Conservation (phyloP, 2,329 filamentous ascomycete genomes). For the Fusarium setosum region DNA sequence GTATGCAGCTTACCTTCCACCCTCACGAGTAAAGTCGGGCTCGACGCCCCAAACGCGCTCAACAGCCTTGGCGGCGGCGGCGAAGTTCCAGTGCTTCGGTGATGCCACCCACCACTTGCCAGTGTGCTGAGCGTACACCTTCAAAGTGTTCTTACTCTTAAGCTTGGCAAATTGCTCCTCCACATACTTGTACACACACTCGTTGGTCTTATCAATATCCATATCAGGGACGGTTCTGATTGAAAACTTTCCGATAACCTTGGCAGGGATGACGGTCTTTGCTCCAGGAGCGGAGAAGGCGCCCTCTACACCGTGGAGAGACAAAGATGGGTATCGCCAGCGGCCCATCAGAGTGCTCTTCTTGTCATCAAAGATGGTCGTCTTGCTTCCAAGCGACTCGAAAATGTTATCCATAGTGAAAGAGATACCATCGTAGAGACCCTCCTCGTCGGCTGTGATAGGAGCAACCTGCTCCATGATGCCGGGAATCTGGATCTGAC, state of each 20-base stretch:
- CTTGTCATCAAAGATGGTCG: conserved; percentile 88
- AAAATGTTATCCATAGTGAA: conserved; percentile 98
- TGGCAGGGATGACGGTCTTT: conserved; percentile 98
- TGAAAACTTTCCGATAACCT: conserved; percentile 98
- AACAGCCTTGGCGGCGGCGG: conserved; percentile 93
- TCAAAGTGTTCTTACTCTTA: conserved; percentile 90
- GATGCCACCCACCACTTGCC: conserved; percentile 99
- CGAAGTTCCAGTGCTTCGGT: conserved; percentile 99
- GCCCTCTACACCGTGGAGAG: conserved; percentile 93
- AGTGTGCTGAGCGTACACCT: conserved; percentile 84
- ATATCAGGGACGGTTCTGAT: conserved; percentile 98
- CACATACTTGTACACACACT: conserved; percentile 84
- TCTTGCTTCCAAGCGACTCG: conserved; percentile 90
- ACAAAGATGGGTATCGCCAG: conserved; percentile 95
- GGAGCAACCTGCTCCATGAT: conserved; percentile 94
- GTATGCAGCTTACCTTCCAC: conserved; percentile 75
- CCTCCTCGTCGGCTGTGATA: conserved; percentile 85
- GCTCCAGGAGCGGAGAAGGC: conserved; percentile 93
- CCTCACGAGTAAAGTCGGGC: conserved; percentile 96
- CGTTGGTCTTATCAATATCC: conserved; percentile 91
- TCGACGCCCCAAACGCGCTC: conserved; percentile 93
- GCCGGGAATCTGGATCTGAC: conserved; percentile 94
- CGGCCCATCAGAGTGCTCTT: conserved; percentile 94
- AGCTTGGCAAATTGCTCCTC: conserved; percentile 88
- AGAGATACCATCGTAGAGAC: conserved; percentile 88